Conservation (phyloP, 768 basidiomycete genomes). For the Pulveroboletus sp. region DNA sequence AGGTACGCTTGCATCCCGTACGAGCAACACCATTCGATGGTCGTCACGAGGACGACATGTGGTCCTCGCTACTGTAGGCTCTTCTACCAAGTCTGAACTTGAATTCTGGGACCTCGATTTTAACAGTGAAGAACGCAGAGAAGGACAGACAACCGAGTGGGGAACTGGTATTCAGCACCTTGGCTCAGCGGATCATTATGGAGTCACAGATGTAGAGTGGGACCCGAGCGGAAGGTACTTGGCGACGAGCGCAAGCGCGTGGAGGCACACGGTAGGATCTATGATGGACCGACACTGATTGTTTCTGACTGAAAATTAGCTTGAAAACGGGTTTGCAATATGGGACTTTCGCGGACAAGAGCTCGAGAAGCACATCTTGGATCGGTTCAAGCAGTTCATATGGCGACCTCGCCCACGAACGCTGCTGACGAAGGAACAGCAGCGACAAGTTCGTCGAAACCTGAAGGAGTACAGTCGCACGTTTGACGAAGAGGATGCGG, state of each 20-base stretch:
- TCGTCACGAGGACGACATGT: constrained; percentile 95
- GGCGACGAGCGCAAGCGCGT: constrained; percentile 90
- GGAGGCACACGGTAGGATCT: constrained; percentile 83
- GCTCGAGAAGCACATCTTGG: constrained; percentile 81
- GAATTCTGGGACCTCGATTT: constrained; percentile 99
- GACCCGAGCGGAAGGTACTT: constrained; percentile 95
- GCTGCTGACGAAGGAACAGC: constrained; percentile 82
- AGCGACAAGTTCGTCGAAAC: constrained; percentile 82
- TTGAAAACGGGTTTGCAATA: constrained; percentile 93
- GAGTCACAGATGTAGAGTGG: constrained; percentile 97
- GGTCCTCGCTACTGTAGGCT: constrained; percentile 93
- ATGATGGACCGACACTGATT: neutral
- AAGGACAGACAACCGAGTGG: constrained; percentile 63
- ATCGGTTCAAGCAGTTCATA: constrained; percentile 98
- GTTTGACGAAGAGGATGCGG: constrained; percentile 97
- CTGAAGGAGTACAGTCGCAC: constrained; percentile 85
- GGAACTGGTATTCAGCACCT: constrained; percentile 84
- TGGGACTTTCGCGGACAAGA: constrained; percentile 99
- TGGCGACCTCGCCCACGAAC: constrained; percentile 97
- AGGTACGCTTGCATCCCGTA: constrained; percentile 79
- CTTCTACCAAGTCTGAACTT: constrained; percentile 91
- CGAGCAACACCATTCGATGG: constrained; percentile 95
- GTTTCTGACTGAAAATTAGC: constrained; percentile 42
- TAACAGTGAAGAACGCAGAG: constrained; percentile 53
- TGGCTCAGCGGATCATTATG: constrained; percentile 90